phyloP scores from a whole-genome alignment of 495 filamentous ascomycete genomes.

The Choiromyces venosus region DNA sequence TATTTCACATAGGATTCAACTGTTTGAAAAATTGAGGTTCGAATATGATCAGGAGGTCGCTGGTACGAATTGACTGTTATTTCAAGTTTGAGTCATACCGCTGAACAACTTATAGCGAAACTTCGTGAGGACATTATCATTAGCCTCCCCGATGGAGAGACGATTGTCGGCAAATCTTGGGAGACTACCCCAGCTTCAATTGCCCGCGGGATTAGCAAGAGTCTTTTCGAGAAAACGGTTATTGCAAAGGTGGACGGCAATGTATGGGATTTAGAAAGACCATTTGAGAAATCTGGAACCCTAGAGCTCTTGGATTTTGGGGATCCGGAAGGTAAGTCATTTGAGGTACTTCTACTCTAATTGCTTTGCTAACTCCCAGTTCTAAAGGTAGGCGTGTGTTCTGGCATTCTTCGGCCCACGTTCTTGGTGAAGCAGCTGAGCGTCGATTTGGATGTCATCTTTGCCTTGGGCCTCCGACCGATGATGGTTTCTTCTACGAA shows the following conservation, averaged over 20 bases:
- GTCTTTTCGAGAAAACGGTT: constrained; percentile 66
- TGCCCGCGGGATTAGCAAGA: constrained; percentile 63
- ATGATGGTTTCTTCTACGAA: constrained; percentile 97
- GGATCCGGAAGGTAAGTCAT: constrained; percentile 64
- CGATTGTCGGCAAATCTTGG: constrained; percentile 61
- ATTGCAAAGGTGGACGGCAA: constrained; percentile 75
- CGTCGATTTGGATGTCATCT: constrained; percentile 82
- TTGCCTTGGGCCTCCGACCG: constrained; percentile 85
- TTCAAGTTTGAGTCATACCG: neutral
- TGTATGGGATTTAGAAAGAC: constrained; percentile 87
- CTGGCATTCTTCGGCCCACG: constrained; percentile 90
- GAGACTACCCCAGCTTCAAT: constrained; percentile 65
- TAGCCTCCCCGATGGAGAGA: constrained; percentile 58
- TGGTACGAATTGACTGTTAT: constrained; percentile 21
- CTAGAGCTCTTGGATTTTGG: constrained; percentile 80
- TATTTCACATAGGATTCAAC: constrained; percentile 69
- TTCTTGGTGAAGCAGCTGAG: constrained; percentile 90
- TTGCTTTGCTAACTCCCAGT: constrained; percentile 7
- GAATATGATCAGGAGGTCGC: constrained; percentile 69
- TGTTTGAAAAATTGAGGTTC: constrained; percentile 85
- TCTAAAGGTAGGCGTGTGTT: constrained; percentile 59
- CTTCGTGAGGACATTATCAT: constrained; percentile 63
- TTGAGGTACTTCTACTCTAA: constrained; percentile 20
- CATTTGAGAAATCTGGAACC: constrained; percentile 72
- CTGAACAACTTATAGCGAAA: constrained; percentile 44